Evolutionary conservation across 2,329 filamentous ascomycete species (phyloP).

Genomic region (Aspergillus nomiae): DNA sequence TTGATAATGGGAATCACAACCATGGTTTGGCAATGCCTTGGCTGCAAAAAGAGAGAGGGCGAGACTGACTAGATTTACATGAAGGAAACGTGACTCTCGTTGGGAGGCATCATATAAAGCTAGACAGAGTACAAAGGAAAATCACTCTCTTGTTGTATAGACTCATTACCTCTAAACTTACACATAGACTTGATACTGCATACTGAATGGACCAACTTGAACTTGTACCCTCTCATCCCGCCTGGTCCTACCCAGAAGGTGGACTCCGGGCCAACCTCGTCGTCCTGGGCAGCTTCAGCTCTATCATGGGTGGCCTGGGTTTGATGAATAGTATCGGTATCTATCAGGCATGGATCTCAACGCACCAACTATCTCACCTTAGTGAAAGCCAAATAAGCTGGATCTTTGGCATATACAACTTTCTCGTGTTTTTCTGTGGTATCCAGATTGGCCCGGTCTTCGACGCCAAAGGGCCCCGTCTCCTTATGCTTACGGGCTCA

Average conservation of each 20-base stretch:
- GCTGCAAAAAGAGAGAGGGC: not conserved
- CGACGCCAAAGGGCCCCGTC: slow-evolving; percentile 29
- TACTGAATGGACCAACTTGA: not conserved
- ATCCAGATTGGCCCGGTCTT: slow-evolving; percentile 35
- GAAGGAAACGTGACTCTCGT: not conserved
- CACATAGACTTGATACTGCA: not conserved
- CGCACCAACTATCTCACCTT: slow-evolving; percentile 15
- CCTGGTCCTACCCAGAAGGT: slow-evolving; percentile 15
- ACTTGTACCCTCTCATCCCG: not conserved
- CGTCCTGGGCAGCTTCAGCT: slow-evolving; percentile 39
- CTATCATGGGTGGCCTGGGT: slow-evolving; percentile 36
- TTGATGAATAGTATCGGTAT: slow-evolving; percentile 40
- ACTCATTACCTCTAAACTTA: not conserved
- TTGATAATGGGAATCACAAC: not conserved
- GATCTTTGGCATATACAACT: slow-evolving; percentile 34
- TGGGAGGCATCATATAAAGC: not conserved
- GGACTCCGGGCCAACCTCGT: slow-evolving; percentile 43
- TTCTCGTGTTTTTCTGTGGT: slow-evolving; percentile 31
- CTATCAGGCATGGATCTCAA: slow-evolving; percentile 23
- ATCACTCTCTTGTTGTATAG: not conserved
- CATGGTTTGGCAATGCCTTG: not conserved
- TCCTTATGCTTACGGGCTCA: slow-evolving; percentile 24
- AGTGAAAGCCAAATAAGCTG: slow-evolving; percentile 24
- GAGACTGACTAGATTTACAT: not conserved
- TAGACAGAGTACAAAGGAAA: not conserved